phyloP scores from a whole-genome alignment of 1,284 basidiomycete genomes.

The Schizophyllum commune region DNA sequence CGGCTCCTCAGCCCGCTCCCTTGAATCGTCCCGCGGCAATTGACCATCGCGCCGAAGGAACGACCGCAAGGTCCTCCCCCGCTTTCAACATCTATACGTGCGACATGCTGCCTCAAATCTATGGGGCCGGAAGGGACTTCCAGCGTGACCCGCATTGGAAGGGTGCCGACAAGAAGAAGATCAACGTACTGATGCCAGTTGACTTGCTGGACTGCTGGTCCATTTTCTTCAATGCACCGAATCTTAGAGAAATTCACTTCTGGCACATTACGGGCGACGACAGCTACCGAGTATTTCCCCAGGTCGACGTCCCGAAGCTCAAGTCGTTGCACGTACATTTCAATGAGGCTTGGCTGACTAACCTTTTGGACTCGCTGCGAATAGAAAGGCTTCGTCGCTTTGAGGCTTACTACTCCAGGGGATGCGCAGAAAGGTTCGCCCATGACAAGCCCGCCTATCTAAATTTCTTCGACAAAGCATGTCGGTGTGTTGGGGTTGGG shows the following conservation, averaged over 20 bases:
- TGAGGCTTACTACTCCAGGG: background rate
- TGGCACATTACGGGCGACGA: background rate
- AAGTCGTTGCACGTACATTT: background rate
- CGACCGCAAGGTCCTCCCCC: too few relatives aligned
- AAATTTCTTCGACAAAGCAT: background rate
- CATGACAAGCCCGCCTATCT: background rate
- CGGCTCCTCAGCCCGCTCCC: too few relatives aligned
- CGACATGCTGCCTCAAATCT: background rate
- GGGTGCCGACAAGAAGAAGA: background rate
- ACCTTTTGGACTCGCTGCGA: background rate
- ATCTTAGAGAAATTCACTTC: background rate
- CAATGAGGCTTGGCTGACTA: background rate
- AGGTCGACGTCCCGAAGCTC: too few relatives aligned
- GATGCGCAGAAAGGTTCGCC: background rate
- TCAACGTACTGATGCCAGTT: background rate
- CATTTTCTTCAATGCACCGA: background rate
- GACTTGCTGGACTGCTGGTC: background rate
- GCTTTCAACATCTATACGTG: background rate
- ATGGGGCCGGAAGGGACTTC: background rate
- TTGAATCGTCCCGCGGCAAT: too few relatives aligned
- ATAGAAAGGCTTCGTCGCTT: background rate
- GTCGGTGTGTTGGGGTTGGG: too few relatives aligned
- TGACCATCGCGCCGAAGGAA: too few relatives aligned
- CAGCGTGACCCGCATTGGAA: background rate
- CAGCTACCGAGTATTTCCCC: background rate